Evolutionary conservation across 345 rosid genomes (phyloP).

Genomic region (Physaria fendleri): DNA sequence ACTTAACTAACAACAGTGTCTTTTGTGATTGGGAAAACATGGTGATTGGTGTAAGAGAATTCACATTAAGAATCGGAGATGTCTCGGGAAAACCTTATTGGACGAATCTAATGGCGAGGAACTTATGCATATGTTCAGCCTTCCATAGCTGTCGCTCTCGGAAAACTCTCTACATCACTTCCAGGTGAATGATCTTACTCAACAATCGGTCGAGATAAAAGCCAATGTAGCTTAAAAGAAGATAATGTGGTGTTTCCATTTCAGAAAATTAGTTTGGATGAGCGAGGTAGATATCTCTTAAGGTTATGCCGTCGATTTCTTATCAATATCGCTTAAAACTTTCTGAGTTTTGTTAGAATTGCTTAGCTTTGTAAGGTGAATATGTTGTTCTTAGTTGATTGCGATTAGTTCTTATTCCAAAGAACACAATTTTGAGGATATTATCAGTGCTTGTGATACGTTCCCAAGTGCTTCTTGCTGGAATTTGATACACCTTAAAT

Average conservation of each 20-base stretch:
- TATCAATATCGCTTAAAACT: conserved; percentile 44
- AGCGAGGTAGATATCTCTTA: conserved; percentile 59
- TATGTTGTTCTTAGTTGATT: no score
- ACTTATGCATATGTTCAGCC: conserved; percentile 62
- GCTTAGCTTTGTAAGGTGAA: no score
- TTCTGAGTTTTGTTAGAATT: no score
- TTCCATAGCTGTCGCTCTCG: conserved; percentile 67
- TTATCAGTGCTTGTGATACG: no score
- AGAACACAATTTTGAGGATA: no score
- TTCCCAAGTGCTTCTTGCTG: no score
- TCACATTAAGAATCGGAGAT: conserved; percentile 43
- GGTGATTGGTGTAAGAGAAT: conserved; percentile 65
- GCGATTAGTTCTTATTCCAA: no score
- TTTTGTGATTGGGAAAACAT: conserved; percentile 35
- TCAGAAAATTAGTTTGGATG: conserved; percentile 82
- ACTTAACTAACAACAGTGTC: neutral
- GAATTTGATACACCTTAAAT: no score
- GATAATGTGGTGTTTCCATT: neutral
- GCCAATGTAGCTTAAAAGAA: no score
- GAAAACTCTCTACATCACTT: conserved; percentile 79
- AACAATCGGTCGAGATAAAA: neutral
- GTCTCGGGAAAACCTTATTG: conserved; percentile 68
- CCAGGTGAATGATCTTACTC: conserved; percentile 34
- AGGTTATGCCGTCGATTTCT: conserved; percentile 87
- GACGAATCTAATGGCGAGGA: conserved; percentile 66